Evolutionary conservation across 345 rosid genomes (phyloP), one percentile per base, ranked within the genome.

Genomic region (Lumnitzera racemosa): DNA sequence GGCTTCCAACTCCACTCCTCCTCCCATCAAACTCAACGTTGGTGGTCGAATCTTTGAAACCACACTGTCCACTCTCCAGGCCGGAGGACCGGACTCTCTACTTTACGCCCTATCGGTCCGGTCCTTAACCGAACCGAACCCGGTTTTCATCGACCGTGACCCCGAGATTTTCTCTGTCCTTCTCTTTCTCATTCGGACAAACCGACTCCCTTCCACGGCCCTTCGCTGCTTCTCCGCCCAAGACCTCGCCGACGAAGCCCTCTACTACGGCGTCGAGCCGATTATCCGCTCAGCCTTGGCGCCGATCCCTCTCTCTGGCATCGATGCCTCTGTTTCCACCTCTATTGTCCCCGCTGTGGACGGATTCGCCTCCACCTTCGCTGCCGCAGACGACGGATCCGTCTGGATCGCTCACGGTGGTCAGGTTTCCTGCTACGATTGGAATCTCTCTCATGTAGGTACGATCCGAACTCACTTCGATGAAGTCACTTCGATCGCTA

Each of bases 361-460:
- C 27, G 88, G 84, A 36, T 47, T 82, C 3, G 78, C 94, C 4
- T 82, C 98, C 29, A 67, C 87, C 47, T 83, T 87, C 69, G 76
- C 88, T 7, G 84, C 90, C 5, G 85, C 70, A 2, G 73, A 67
- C 20, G 96, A 87, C 24, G 89, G 85, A 46, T 89, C 96, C 14
- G 29, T 92, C 27, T 89, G 90, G 89, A 79, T 89, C 31, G 96
- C 94, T 41, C 98, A 92, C 63, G 97, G 96, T 0, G 98, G 98
- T 24, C 96, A 85, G 71, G 72, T 92, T 51, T 92, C 98, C 16
- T 66, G 79, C 50, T 92, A 87, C 67, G 97, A 92, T 66, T 78
- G 89, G 76, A 82, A 75, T 50, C 83, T 92, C 46, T 55, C 74
- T 8, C 92, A 85, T 55, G 49, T 81, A 20, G 70, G 74, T 61